Conservation (phyloP, 192 early-diverging fungal species). For the Linnemannia exigua region DNA sequence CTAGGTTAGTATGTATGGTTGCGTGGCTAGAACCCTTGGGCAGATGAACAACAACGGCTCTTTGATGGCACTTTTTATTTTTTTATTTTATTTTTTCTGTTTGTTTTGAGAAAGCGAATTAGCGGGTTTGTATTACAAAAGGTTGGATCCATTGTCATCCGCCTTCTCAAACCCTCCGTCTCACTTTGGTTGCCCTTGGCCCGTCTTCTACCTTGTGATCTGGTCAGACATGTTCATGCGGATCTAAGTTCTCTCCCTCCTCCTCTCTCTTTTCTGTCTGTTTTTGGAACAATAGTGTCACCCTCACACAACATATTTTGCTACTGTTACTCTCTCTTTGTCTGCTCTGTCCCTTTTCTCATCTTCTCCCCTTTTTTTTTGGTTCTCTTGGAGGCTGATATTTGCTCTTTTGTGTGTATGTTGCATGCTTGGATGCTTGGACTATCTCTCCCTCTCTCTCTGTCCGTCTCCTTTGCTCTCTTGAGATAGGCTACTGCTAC, state of each 20-base stretch:
- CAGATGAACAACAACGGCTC: neutral
- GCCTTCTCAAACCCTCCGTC: neutral
- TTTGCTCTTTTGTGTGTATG: no score
- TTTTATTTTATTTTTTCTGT: neutral
- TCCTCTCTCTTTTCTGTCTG: neutral
- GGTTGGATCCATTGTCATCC: neutral
- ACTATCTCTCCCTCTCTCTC: neutral
- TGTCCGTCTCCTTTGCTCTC: neutral
- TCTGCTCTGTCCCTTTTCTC: neutral
- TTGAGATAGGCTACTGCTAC: neutral
- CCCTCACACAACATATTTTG: no score
- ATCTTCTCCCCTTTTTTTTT: neutral
- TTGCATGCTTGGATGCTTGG: neutral
- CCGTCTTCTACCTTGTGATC: neutral
- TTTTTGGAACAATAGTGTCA: no score
- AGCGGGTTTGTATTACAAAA: neutral
- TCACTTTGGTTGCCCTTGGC: neutral
- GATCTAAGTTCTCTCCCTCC: neutral
- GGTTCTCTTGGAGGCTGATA: neutral
- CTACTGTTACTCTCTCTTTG: no score
- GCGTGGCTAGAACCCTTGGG: no score
- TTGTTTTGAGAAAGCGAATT: neutral
- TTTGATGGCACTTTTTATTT: neutral
- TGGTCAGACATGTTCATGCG: slow-evolving; percentile 5
- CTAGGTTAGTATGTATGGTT: no score